Evolutionary conservation across 2,329 filamentous ascomycete genomes (phyloP), one percentile per base, ranked within the genome.

Genomic region (Talaromyces sp.): DNA sequence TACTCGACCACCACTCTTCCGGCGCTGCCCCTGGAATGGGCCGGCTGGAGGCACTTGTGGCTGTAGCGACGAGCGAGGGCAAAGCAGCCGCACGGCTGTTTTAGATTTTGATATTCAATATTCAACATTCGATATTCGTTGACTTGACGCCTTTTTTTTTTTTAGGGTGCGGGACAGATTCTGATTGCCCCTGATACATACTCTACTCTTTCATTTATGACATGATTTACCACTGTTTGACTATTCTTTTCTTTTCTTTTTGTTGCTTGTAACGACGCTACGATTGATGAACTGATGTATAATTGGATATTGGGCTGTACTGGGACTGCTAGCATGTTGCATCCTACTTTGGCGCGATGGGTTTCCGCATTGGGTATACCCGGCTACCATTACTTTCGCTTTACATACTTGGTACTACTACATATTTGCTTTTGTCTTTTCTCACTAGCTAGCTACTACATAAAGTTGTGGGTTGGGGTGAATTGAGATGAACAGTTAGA

Each of bases 41-140:
- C 52, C 74, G 79, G 27, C 70, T 82, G n/a, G 79, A 82, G 65
- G 79, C 79, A 56, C 75, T 82, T 54, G 80, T 82, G 47, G 80
- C 80, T 28, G 79, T 81, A 58, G 80, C 80, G 36, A 82, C 80
- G 6, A 79, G 78, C 59, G 79, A 79, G 63, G 77, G 79, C 59
- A 76, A 76, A 64, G 70, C 70, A 23, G 63, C 71, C 6, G 62
- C 73, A 8, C 74, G 73, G 63, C 64, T 76, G 53, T 75, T 62
- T 74, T 67, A 69, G 61, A 61, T 62, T 54, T 58, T 55, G 50
- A 59, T 61, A 50, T 50, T 52, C 27, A 23, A 23, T 23, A 23
- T 23, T 23, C 23, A 23, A 23, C 2, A 23, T 23, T 23, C 23
- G 23, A 23, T 23, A 23, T 23, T 23, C 23, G 23, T 23, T 23